Conservation (phyloP, 1,139 yeast genomes). For the Suhomyces bolitotheri region DNA sequence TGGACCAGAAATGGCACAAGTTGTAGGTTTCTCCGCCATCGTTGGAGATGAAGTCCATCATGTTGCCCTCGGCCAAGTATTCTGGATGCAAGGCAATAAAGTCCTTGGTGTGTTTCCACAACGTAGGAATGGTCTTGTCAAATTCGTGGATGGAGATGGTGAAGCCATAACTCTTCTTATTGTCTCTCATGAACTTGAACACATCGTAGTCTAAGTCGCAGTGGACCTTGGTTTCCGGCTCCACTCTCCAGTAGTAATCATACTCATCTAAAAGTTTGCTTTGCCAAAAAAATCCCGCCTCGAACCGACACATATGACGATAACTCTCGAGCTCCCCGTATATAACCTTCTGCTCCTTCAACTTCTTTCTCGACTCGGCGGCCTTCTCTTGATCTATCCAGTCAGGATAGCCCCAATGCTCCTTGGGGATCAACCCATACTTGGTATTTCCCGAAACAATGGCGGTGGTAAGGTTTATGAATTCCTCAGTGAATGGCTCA, state of each 20-base stretch:
- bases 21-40: constrained; percentile 71
- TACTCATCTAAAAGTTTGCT: constrained; percentile 66
- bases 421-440: constrained; percentile 61
- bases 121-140: constrained; percentile 54
- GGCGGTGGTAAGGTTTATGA: constrained; percentile 47
- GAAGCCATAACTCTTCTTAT: constrained; percentile 63
- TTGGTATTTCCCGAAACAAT: constrained; percentile 61
- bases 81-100: constrained; percentile 49
- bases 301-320: constrained; percentile 78
- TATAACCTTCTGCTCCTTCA: constrained; percentile 52
- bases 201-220: constrained; percentile 70
- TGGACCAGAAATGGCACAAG: constrained; percentile 90
- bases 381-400: constrained; percentile 65
- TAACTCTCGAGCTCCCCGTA: constrained; percentile 67
- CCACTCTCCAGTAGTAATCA: constrained; percentile 92
- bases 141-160: constrained; percentile 67
- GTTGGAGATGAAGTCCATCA: constrained; percentile 52
- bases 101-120: constrained; percentile 56
- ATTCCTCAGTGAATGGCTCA: constrained; percentile 57
- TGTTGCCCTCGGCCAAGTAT: constrained; percentile 46
- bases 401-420: constrained; percentile 75
- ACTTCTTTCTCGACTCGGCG: constrained; percentile 43
- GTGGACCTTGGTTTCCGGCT: constrained; percentile 60
- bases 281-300: constrained; percentile 74
- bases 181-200: constrained; percentile 60